phyloP scores from a whole-genome alignment of 352 stramenopile species.

The Phytophthora boehmeriae region DNA sequence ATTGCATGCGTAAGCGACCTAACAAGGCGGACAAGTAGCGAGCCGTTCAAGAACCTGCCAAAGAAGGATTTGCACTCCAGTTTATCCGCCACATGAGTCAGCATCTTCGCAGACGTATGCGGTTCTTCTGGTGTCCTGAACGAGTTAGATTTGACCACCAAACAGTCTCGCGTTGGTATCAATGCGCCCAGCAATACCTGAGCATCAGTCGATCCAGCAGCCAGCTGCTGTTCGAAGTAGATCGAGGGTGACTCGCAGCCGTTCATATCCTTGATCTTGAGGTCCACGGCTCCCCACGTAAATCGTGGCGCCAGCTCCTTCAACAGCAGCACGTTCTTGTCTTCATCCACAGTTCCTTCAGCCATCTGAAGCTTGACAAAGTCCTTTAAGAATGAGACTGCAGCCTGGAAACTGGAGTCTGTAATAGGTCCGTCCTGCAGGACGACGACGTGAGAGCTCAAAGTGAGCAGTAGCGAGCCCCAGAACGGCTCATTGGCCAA shows the following conservation, averaged over 20 bases:
- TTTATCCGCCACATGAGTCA: conserved; percentile 57
- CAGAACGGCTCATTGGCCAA: conserved; percentile 59
- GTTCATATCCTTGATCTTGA: conserved; percentile 84
- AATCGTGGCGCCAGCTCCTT: conserved; percentile 58
- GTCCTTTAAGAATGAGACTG: conserved; percentile 52
- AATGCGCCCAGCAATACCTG: conserved; percentile 56
- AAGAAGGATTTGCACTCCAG: conserved; percentile 69
- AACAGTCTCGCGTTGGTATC: conserved; percentile 51
- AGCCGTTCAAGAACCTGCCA: conserved; percentile 59
- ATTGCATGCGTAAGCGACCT: conserved; percentile 55
- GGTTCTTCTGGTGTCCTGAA: conserved; percentile 42
- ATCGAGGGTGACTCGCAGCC: conserved; percentile 60
- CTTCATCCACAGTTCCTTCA: conserved; percentile 13
- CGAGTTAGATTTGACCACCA: conserved; percentile 65
- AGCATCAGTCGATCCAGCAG: conserved; percentile 44
- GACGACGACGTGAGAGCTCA: conserved; percentile 68
- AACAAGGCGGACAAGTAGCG: conserved; percentile 56
- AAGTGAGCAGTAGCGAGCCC: conserved; percentile 62
- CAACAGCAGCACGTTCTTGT: conserved; percentile 51
- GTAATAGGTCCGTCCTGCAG: conserved; percentile 43
- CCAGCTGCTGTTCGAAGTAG: conserved; percentile 76
- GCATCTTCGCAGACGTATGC: conserved; percentile 63
- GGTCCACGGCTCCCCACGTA: conserved; percentile 73
- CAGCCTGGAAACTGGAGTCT: conserved; percentile 41
- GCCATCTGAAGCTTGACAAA: conserved; percentile 59